These are phyloP conservation scores for Neofusicoccum parvum DNA, from an alignment of 2,329 filamentous ascomycete genomes.

Conservation along the genomic window DNA sequence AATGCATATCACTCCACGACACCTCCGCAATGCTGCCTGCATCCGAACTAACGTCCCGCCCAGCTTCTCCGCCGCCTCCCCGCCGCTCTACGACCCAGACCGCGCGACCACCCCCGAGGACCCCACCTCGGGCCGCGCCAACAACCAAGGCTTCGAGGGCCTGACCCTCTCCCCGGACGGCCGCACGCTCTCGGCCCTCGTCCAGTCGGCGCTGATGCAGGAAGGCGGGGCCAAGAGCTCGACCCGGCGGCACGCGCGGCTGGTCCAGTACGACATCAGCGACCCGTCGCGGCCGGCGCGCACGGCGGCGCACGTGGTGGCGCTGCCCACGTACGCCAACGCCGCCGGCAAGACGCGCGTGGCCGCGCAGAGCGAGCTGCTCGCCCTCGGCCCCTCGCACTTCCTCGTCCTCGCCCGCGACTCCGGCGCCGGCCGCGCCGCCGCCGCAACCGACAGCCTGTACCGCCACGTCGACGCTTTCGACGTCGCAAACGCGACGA, in stretches of 20 bases:
- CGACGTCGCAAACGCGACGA: constrained; percentile 62
- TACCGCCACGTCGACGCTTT: constrained; percentile 73
- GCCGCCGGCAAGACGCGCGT: constrained; percentile 54
- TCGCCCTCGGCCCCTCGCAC: constrained; percentile 63
- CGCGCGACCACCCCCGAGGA: constrained; percentile 56
- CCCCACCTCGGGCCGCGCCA: constrained; percentile 63
- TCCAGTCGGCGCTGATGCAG: constrained; percentile 63
- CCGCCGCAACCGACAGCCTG: constrained; percentile 54
- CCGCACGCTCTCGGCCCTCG: constrained; percentile 63
- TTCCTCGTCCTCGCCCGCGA: constrained; percentile 71
- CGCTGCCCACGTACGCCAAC: constrained; percentile 60
- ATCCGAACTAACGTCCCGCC: background rate
- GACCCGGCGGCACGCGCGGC: constrained; percentile 59
- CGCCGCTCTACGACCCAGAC: constrained; percentile 60
- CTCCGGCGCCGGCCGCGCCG: constrained; percentile 60
- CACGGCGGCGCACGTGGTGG: constrained; percentile 66
- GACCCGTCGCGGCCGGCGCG: constrained; percentile 44
- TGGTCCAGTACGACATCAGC: constrained; percentile 66
- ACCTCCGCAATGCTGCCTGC: background rate
- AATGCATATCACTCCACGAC: background rate
- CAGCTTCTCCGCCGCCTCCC: constrained; percentile 65
- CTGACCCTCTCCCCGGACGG: constrained; percentile 65
- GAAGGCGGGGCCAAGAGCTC: constrained; percentile 57
- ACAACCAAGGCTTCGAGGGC: constrained; percentile 77
- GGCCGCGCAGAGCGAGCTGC: constrained; percentile 70